Evolutionary conservation across 2,329 filamentous ascomycete species (phyloP).

Genomic region (Blastomyces parvus): DNA sequence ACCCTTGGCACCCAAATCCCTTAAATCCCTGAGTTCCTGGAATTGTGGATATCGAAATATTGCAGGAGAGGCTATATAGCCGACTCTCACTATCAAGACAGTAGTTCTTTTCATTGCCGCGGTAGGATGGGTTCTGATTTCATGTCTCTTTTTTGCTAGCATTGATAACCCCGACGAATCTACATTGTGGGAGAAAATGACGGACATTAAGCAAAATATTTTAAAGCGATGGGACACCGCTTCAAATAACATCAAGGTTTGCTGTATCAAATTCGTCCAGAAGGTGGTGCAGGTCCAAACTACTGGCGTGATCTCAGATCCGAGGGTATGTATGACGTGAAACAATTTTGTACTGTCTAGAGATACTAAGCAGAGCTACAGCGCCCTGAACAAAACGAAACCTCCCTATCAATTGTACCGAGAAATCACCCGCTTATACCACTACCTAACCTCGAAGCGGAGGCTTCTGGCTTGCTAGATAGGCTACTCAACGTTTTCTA

Average conservation of each 20-base stretch:
- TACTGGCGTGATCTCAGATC: constrained; percentile 68
- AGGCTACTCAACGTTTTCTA: constrained; percentile 76
- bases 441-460: constrained; percentile 75
- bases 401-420: constrained; percentile 77
- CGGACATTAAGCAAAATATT: constrained; percentile 79
- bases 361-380: constrained; percentile 34
- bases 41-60: constrained; percentile 10
- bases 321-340: constrained; percentile 53
- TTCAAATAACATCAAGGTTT: constrained; percentile 67
- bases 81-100: neutral
- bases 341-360: neutral
- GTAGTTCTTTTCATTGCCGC: constrained; percentile 15
- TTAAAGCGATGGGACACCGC: constrained; percentile 79
- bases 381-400: constrained; percentile 67
- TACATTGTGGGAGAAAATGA: constrained; percentile 78
- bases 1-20: constrained; percentile 4
- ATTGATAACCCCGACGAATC: constrained; percentile 77
- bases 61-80: neutral
- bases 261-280: constrained; percentile 96
- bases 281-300: constrained; percentile 88
- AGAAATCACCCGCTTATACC: constrained; percentile 72
- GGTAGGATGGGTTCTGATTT: constrained; percentile 18
- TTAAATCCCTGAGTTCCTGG: constrained; percentile 10
- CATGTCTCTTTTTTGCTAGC: constrained; percentile 41
- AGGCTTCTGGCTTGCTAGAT: constrained; percentile 83